Evolutionary conservation across 73 alveolate species (phyloP).

Genomic region (Paramecium caudatum): DNA sequence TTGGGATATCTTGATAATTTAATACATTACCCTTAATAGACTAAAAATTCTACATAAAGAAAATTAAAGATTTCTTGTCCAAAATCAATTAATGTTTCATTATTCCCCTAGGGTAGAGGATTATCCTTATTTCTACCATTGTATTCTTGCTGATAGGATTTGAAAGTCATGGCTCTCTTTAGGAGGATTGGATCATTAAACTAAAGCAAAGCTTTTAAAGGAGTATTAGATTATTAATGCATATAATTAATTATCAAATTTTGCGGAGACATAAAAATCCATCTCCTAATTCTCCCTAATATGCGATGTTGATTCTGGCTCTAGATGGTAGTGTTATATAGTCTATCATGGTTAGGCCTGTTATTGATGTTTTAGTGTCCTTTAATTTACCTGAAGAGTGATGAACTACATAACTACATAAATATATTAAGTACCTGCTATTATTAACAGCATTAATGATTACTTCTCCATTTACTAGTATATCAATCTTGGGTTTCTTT

Average conservation of each 20-base stretch:
- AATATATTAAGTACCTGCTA: constrained; percentile 28
- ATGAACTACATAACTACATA: constrained; percentile 85
- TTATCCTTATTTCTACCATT: neutral
- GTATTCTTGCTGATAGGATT: neutral
- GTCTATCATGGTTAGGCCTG: constrained; percentile 97
- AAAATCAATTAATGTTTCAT: constrained; percentile 9
- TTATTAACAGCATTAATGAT: constrained; percentile 85
- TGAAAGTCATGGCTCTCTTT: neutral
- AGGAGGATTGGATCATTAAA: neutral
- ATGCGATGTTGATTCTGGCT: constrained; percentile 93
- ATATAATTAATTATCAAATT: too few species aligned
- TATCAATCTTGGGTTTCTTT: constrained; percentile 94
- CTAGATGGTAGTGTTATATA: constrained; percentile 97
- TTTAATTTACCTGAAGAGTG: constrained; percentile 92
- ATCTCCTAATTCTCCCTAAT: constrained; percentile 89
- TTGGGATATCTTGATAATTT: neutral
- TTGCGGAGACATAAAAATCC: constrained; percentile 77
- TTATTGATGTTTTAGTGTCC: constrained; percentile 92
- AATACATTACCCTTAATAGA: neutral
- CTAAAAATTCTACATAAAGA: neutral
- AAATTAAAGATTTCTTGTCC: neutral
- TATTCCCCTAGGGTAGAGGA: neutral
- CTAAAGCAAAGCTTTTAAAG: neutral
- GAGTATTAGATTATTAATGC: too few species aligned
- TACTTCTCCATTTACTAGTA: constrained; percentile 96